Evolutionary conservation across 441 rosid species (phyloP).

Genomic region (Pelargonium citronellum): DNA sequence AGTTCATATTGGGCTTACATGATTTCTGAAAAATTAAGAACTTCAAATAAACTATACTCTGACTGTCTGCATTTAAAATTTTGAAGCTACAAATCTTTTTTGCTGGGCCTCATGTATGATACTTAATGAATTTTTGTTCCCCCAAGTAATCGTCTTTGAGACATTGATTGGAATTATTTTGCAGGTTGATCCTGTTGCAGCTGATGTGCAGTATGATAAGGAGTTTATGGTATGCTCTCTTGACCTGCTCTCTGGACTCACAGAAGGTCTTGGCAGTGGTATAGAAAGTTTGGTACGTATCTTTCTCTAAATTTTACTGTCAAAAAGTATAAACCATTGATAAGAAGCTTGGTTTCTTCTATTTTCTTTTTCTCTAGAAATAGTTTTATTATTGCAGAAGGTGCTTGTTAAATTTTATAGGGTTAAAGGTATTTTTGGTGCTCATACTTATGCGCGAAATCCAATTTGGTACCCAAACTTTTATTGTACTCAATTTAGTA

Average conservation of each 20-base stretch:
- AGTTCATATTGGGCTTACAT: neutral
- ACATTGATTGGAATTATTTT: constrained; percentile 22
- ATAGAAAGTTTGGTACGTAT: constrained; percentile 81
- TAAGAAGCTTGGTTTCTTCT: too few species aligned
- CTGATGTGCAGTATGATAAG: constrained; percentile 76
- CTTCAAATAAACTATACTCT: neutral
- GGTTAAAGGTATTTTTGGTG: too few species aligned
- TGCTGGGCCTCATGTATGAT: neutral
- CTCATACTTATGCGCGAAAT: too few species aligned
- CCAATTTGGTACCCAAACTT: too few species aligned
- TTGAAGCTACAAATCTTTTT: too few species aligned
- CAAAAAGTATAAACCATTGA: too few species aligned
- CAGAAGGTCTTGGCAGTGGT: constrained; percentile 89
- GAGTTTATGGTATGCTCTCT: constrained; percentile 89
- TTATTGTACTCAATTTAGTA: too few species aligned
- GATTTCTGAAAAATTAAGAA: neutral
- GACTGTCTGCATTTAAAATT: neutral
- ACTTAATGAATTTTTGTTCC: neutral
- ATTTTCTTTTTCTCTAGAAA: too few species aligned
- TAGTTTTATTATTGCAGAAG: too few species aligned
- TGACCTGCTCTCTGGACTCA: constrained; percentile 94
- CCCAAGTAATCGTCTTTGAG: too few species aligned
- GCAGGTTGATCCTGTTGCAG: constrained; percentile 72
- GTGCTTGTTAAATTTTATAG: too few species aligned
- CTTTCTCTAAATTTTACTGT: constrained; percentile 19